Evolutionary conservation across 176 grass and related monocot genomes (phyloP).

Genomic region (Themeda triandra): DNA sequence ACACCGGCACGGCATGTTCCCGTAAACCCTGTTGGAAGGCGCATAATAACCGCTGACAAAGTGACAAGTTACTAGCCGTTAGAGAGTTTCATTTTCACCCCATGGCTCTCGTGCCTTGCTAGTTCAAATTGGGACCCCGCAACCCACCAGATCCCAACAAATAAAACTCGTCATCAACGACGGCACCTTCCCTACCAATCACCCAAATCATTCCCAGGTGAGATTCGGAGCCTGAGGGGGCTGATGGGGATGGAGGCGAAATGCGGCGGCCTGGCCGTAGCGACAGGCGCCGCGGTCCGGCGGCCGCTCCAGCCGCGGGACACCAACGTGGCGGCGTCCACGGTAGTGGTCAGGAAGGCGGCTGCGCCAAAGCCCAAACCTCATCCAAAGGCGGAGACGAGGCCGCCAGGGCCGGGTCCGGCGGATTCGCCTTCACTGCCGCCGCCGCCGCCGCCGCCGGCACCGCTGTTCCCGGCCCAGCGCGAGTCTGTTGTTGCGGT

Average conservation of each 20-base stretch:
- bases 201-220: not conserved
- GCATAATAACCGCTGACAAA: no score
- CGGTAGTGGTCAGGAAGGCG: not conserved
- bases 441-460: not conserved
- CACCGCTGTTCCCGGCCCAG: not conserved
- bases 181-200: not conserved
- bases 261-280: not conserved
- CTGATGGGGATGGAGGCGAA: slow-evolving; percentile 12
- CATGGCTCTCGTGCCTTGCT: not conserved
- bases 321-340: slow-evolving; percentile 30
- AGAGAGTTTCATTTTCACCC: no score
- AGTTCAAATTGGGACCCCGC: slow-evolving; percentile 29
- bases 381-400: not conserved
- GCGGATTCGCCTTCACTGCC: no score
- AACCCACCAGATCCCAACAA: not conserved
- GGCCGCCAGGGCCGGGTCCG: no score
- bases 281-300: not conserved
- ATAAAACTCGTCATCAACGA: not conserved
- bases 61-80: no score
- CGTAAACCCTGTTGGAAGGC: no score
- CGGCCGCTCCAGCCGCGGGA: slow-evolving; percentile 46
- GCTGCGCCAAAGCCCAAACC: not conserved
- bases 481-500: no score
- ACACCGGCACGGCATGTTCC: no score
- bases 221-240: not conserved